phyloP scores from a whole-genome alignment of 2,329 filamentous ascomycete genomes.

The Alternaria infectoria region DNA sequence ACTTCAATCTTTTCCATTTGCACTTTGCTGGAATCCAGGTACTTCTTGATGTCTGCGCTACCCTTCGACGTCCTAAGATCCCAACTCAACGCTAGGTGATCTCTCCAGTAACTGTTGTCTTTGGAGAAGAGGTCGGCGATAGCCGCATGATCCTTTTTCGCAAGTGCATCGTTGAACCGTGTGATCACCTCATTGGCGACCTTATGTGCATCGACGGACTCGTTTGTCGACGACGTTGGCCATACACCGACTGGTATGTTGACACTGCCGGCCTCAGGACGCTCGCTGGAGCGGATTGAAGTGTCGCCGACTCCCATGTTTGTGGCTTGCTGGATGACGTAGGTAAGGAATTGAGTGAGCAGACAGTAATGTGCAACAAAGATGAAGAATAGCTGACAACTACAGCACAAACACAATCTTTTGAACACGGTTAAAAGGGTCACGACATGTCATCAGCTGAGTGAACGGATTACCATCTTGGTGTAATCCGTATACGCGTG shows the following conservation, averaged over 20 bases:
- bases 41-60: conserved; percentile 54
- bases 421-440: background rate
- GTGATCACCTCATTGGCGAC: conserved; percentile 51
- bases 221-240: conserved; percentile 38
- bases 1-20: conserved; percentile 39
- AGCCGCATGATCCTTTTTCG: conserved; percentile 41
- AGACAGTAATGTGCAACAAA: background rate
- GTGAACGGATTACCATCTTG: conserved; percentile 7
- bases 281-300: conserved; percentile 49
- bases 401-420: background rate
- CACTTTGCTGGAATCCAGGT: conserved; percentile 40
- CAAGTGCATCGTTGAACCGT: conserved; percentile 52
- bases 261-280: conserved; percentile 60
- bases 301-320: conserved; percentile 32
- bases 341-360: background rate
- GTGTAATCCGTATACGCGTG: conserved; percentile 6
- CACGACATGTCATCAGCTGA: background rate
- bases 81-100: conserved; percentile 64
- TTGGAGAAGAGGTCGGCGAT: conserved; percentile 55
- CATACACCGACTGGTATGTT: conserved; percentile 60
- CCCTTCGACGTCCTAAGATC: conserved; percentile 60
- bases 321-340: background rate
- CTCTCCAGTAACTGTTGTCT: conserved; percentile 63
- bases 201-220: conserved; percentile 44
- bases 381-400: background rate